Percentiles rank a stretch among this genome's conserved stretches.
These are phyloP conservation scores for Colletotrichum liaoningense DNA, from an alignment of 2,329 filamentous ascomycete genomes.

Conservation along the genomic window DNA sequence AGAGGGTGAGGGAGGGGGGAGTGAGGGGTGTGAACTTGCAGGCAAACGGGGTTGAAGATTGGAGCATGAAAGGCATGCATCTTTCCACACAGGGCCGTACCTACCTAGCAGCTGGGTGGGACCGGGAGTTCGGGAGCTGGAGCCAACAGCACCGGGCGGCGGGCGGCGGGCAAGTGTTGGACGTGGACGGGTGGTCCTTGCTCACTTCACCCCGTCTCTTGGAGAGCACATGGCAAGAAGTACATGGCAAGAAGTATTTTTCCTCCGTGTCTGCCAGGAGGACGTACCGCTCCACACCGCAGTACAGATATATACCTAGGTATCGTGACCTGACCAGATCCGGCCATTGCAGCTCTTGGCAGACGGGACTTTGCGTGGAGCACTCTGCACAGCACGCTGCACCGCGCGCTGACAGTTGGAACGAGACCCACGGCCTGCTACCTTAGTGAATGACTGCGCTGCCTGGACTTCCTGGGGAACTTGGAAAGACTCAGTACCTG, in stretches of 20 bases:
- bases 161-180: not conserved
- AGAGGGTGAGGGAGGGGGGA: no score
- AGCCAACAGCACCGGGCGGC: not conserved
- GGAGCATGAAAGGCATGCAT: not conserved
- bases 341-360: not conserved
- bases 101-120: not conserved
- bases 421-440: not conserved
- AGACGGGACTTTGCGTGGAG: not conserved
- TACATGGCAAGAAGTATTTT: not conserved
- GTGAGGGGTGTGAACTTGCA: not conserved
- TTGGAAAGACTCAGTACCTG: not conserved
- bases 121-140: slow-evolving; percentile 3
- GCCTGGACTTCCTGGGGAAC: no score
- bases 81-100: not conserved
- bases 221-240: not conserved
- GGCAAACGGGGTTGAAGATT: not conserved
- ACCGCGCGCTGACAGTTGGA: not conserved
- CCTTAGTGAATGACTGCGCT: not conserved
- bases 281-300: not conserved
- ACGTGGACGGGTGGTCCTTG: not conserved
- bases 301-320: not conserved
- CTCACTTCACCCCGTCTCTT: not conserved
- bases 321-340: not conserved
- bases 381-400: no score
- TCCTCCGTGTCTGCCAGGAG: not conserved